Percentiles rank a stretch among this genome's conserved stretches.
These are phyloP conservation scores for Pleurotus pulmonarius DNA, from an alignment of 768 basidiomycete genomes.

Conservation along the genomic window DNA sequence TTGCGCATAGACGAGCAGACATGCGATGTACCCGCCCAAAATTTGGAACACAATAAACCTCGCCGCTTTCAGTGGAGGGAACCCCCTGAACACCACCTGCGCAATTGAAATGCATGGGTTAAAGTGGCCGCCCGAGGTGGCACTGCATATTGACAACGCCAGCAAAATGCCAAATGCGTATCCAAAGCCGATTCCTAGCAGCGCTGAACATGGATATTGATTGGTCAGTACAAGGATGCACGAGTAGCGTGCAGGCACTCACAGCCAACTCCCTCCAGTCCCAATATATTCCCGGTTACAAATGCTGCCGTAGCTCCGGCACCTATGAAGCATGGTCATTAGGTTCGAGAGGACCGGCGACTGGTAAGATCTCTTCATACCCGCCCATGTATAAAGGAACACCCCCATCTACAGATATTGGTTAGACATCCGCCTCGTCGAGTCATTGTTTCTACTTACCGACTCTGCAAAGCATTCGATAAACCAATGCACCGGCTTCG, in stretches of 20 bases:
- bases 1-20: slow-evolving; percentile 56
- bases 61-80: slow-evolving; percentile 46
- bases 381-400: slow-evolving; percentile 58
- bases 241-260: slow-evolving; percentile 18
- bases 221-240: not conserved
- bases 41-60: slow-evolving; percentile 69
- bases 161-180: slow-evolving; percentile 60
- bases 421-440: slow-evolving; percentile 2
- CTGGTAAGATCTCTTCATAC: slow-evolving; percentile 20
- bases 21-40: slow-evolving; percentile 61
- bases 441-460: slow-evolving; percentile 26
- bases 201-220: slow-evolving; percentile 25
- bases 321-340: slow-evolving; percentile 25
- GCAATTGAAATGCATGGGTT: slow-evolving; percentile 60
- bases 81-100: slow-evolving; percentile 47
- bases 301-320: slow-evolving; percentile 52
- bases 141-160: slow-evolving; percentile 46
- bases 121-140: slow-evolving; percentile 63
- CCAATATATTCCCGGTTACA: slow-evolving; percentile 41
- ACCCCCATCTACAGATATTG: slow-evolving; percentile 43
- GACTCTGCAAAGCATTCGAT: slow-evolving; percentile 61
- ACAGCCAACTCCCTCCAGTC: slow-evolving; percentile 46
- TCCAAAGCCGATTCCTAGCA: slow-evolving; percentile 54
- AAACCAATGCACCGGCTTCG: slow-evolving; percentile 41
- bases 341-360: not conserved